These are phyloP conservation scores for Aspergillus panamensis DNA, from an alignment of 495 filamentous ascomycete genomes.

Conservation along the genomic window DNA sequence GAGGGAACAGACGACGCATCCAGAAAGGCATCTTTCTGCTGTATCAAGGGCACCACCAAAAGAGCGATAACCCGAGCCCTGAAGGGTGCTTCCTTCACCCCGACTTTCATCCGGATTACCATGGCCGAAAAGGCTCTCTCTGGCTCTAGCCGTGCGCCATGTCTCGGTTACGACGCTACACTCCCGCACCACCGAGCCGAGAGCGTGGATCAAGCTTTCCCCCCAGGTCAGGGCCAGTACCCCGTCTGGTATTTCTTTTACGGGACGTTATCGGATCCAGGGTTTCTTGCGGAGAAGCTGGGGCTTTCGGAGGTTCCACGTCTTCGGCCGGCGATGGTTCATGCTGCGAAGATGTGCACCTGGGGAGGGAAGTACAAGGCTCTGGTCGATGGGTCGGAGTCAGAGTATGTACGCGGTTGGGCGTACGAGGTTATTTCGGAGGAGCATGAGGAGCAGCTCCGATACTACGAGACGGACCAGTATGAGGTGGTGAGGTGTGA, in stretches of 20 bases:
- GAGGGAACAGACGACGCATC: neutral
- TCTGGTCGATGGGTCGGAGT: slow-evolving; percentile 30
- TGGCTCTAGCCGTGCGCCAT: slow-evolving; percentile 21
- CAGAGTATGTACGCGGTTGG: slow-evolving; percentile 24
- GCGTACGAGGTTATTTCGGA: slow-evolving; percentile 31
- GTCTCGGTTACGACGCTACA: slow-evolving; percentile 40
- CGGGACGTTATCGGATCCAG: slow-evolving; percentile 29
- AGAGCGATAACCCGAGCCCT: neutral
- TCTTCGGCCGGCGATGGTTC: slow-evolving; percentile 21
- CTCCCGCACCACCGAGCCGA: slow-evolving; percentile 22
- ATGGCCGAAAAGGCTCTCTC: slow-evolving; percentile 37
- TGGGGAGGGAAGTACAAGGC: slow-evolving; percentile 42
- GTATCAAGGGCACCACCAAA: neutral
- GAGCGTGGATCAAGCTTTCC: neutral
- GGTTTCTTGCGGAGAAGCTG: slow-evolving; percentile 24
- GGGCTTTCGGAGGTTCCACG: slow-evolving; percentile 8
- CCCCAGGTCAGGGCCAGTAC: slow-evolving; percentile 31
- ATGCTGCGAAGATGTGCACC: slow-evolving; percentile 28
- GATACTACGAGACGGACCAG: slow-evolving; percentile 35
- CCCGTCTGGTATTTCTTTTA: slow-evolving; percentile 47
- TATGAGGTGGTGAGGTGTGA: slow-evolving; percentile 45
- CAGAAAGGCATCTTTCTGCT: neutral
- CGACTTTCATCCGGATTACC: slow-evolving; percentile 30
- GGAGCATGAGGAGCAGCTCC: slow-evolving; percentile 37
- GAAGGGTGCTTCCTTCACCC: neutral